phyloP scores from a whole-genome alignment of 371 early-diverging fungal genomes.

The Mucor plumbeus region DNA sequence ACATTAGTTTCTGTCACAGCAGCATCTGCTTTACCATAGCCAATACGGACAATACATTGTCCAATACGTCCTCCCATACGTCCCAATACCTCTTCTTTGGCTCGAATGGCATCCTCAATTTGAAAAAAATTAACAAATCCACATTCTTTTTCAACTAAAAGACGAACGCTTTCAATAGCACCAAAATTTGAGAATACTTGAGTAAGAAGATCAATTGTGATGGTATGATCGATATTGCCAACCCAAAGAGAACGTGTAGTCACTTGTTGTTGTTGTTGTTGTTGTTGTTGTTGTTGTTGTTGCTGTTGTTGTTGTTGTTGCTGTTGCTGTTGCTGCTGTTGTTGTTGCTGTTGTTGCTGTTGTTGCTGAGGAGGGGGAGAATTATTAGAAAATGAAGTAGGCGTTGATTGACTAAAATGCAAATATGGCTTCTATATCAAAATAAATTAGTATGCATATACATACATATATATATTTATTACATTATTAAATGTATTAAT shows the following conservation, averaged over 20 bases:
- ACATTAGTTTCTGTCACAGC: conserved; percentile 44
- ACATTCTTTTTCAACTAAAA: conserved; percentile 94
- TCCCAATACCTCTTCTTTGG: conserved; percentile 85
- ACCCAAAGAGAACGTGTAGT: conserved; percentile 94
- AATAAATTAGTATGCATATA: no score
- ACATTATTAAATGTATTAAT: not conserved
- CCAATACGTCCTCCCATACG: conserved; percentile 77
- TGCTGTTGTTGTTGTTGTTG: not conserved
- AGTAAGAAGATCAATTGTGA: conserved; percentile 82
- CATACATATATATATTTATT: no score
- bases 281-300: conserved; percentile 8
- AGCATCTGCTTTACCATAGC: conserved; percentile 91
- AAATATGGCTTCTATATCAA: conserved; percentile 34
- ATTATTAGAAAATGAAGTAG: conserved; percentile 21
- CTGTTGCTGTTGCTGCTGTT: not conserved
- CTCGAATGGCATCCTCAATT: conserved; percentile 87
- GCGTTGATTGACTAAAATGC: conserved; percentile 44
- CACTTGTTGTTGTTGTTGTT: conserved; percentile 43
- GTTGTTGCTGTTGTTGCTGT: not conserved
- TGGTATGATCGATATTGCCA: conserved; percentile 86
- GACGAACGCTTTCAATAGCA: conserved; percentile 89
- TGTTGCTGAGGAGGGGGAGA: not conserved
- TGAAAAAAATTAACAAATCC: conserved; percentile 93
- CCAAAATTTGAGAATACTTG: conserved; percentile 90
- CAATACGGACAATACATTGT: conserved; percentile 81